These are phyloP conservation scores for Fusarium kyushuense DNA, from an alignment of 2,329 filamentous ascomycete species.

Conservation along the genomic window DNA sequence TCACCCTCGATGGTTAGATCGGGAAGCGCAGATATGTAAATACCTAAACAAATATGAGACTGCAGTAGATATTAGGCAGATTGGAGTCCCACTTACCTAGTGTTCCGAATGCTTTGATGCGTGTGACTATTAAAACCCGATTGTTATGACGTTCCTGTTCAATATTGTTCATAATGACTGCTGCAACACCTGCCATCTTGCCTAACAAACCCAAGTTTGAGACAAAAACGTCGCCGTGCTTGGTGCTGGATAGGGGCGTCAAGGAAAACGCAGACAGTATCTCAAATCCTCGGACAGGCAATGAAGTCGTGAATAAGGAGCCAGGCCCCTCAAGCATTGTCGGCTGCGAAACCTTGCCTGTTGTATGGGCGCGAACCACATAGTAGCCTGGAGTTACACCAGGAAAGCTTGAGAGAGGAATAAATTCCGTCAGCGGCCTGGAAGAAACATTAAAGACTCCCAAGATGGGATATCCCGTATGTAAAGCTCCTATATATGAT, in stretches of 20 bases:
- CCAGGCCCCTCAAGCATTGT: constrained; percentile 58
- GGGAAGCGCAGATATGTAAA: constrained; percentile 81
- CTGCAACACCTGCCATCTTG: constrained; percentile 91
- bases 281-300: constrained; percentile 79
- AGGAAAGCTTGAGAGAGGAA: constrained; percentile 78
- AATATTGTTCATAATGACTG: constrained; percentile 73
- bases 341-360: constrained; percentile 69
- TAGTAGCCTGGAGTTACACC: constrained; percentile 74
- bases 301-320: constrained; percentile 70
- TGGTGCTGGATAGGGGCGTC: constrained; percentile 63
- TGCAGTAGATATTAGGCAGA: not conserved
- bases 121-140: constrained; percentile 73
- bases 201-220: constrained; percentile 82
- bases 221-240: constrained; percentile 59
- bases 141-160: constrained; percentile 64
- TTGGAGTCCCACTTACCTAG: constrained; percentile 66
- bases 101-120: constrained; percentile 82
- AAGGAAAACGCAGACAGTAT: constrained; percentile 82
- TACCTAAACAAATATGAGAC: constrained; percentile 56
- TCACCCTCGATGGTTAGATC: constrained; percentile 70
- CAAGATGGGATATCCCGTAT: constrained; percentile 79
- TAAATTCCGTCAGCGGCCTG: constrained; percentile 72
- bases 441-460: constrained; percentile 86
- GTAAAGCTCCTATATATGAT: constrained; percentile 57
- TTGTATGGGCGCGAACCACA: constrained; percentile 78